Percentiles rank a stretch among this genome's conserved stretches.
These are phyloP conservation scores for Tuber borchii DNA, from an alignment of 495 filamentous ascomycete species.

Conservation along the genomic window DNA sequence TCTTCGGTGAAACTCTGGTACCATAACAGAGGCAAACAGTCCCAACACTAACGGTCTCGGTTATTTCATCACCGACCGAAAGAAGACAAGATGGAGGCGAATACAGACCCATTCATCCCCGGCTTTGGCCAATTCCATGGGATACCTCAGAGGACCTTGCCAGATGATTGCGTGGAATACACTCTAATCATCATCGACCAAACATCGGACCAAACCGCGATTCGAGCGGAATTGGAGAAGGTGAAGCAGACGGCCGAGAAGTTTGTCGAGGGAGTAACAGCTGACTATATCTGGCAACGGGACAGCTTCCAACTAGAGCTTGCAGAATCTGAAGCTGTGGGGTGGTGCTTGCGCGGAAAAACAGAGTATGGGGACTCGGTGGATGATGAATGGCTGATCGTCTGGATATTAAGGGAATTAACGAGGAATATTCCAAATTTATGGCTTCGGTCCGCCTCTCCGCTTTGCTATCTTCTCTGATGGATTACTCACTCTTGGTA, in stretches of 20 bases:
- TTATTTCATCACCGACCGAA: background rate
- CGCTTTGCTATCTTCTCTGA: background rate
- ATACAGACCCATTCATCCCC: conserved; percentile 27
- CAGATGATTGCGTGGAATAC: conserved; percentile 87
- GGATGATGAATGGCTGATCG: conserved; percentile 95
- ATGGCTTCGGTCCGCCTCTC: conserved; percentile 50
- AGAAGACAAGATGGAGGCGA: background rate
- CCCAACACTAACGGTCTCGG: background rate
- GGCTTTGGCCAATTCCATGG: conserved; percentile 48
- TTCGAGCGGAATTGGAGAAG: conserved; percentile 57
- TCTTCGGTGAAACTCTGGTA: too few relatives aligned
- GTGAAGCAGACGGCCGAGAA: conserved; percentile 61
- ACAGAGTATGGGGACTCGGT: conserved; percentile 80
- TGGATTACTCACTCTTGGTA: background rate
- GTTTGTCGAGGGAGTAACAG: conserved; percentile 48
- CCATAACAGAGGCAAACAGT: background rate
- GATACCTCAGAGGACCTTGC: conserved; percentile 63
- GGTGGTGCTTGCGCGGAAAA: conserved; percentile 20
- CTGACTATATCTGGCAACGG: conserved; percentile 93
- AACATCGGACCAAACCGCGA: conserved; percentile 48
- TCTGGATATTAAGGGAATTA: conserved; percentile 80
- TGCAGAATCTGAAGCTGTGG: conserved; percentile 53
- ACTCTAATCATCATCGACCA: conserved; percentile 64
- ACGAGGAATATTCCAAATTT: conserved; percentile 64
- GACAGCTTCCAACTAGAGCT: conserved; percentile 63